Percentiles rank a stretch among this genome's conserved stretches.
phyloP scores from a whole-genome alignment of 306 rosid species.

The Cyclanthera cordifolia region DNA sequence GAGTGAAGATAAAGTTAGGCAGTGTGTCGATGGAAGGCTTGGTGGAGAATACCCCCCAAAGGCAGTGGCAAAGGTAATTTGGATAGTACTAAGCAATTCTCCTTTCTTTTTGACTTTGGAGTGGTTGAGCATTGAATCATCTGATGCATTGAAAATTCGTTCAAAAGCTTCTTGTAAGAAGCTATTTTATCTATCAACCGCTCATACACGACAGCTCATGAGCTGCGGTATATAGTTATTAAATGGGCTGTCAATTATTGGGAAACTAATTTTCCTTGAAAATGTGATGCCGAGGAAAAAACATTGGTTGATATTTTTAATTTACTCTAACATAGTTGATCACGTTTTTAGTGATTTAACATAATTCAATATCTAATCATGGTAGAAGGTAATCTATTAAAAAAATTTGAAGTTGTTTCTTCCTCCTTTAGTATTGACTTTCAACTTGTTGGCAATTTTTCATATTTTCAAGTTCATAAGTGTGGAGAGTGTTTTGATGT shows the following conservation, averaged over 20 bases:
- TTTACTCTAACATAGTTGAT: too few relatives aligned
- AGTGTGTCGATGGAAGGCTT: constrained; percentile 16
- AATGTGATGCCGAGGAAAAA: neutral
- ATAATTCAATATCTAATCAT: too few relatives aligned
- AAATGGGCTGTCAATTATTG: neutral
- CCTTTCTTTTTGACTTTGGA: neutral
- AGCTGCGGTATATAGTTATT: neutral
- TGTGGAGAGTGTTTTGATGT: too few relatives aligned
- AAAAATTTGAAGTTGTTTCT: too few relatives aligned
- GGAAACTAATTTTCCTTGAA: constrained; percentile 1
- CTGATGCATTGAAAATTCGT: neutral
- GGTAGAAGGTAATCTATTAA: too few relatives aligned
- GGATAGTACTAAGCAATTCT: neutral
- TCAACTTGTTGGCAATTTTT: too few relatives aligned
- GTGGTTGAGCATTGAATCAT: neutral
- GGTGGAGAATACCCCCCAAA: constrained; percentile 16
- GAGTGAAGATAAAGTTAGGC: constrained; percentile 18
- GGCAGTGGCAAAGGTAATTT: constrained; percentile 18
- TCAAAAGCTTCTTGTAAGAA: neutral
- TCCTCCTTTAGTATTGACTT: too few relatives aligned
- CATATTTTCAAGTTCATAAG: too few relatives aligned
- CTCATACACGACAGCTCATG: neutral
- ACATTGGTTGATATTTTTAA: neutral
- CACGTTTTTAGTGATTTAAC: too few relatives aligned
- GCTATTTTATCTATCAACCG: neutral